phyloP scores from a whole-genome alignment of 164 flowering plant species.

The Liquidambar formosana region DNA sequence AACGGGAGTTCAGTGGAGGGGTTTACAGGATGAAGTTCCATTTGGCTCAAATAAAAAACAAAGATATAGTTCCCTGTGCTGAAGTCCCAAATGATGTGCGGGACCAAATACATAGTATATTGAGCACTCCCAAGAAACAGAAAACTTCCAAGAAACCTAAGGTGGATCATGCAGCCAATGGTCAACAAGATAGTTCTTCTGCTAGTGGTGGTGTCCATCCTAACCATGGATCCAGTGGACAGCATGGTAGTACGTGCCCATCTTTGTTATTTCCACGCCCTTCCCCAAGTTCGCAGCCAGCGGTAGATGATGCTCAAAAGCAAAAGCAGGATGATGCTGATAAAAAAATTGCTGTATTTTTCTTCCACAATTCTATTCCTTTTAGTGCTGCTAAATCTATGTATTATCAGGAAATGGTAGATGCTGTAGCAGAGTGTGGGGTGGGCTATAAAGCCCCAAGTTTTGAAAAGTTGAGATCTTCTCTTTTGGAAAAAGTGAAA shows the following conservation, averaged over 20 bases:
- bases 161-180: slow-evolving; percentile 41
- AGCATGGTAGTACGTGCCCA: slow-evolving; percentile 56
- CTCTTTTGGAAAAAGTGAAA: slow-evolving; percentile 57
- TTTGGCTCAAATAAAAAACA: slow-evolving; percentile 74
- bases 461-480: slow-evolving; percentile 50
- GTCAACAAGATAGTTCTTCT: slow-evolving; percentile 63
- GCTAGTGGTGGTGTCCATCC: slow-evolving; percentile 61
- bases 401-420: slow-evolving; percentile 69
- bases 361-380: slow-evolving; percentile 64
- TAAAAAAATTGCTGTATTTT: slow-evolving; percentile 57
- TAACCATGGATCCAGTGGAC: slow-evolving; percentile 58
- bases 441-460: slow-evolving; percentile 62
- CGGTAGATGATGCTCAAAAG: slow-evolving; percentile 44
- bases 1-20: slow-evolving; percentile 70
- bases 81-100: slow-evolving; percentile 67
- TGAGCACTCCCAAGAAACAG: slow-evolving; percentile 62
- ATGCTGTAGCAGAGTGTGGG: slow-evolving; percentile 65
- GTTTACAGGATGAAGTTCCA: slow-evolving; percentile 79
- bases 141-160: slow-evolving; percentile 51
- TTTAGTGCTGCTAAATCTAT: slow-evolving; percentile 62
- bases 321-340: slow-evolving; percentile 60
- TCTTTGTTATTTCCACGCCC: slow-evolving; percentile 51
- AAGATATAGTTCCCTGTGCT: slow-evolving; percentile 66
- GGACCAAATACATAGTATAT: slow-evolving; percentile 45
- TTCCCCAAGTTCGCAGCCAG: slow-evolving; percentile 41